Base-by-base conservation (phyloP, 352 stramenopile genomes). In the Phytophthora citricola region DNA sequence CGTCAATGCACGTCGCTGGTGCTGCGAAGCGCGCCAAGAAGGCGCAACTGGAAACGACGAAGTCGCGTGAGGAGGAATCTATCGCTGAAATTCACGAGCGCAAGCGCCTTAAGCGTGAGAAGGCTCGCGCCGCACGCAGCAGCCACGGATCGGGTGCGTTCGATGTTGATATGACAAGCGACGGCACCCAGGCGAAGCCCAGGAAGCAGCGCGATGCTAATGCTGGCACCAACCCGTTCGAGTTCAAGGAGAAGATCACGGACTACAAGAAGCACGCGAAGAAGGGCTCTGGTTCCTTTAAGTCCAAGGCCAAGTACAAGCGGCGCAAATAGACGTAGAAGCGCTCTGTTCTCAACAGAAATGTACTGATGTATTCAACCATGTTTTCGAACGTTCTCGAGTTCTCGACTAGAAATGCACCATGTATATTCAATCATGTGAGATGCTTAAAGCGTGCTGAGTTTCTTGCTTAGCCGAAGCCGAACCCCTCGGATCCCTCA, bases 401-500 rank as follows among this genome's bases (percentile, higher is more conserved):
- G 31, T 26, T 36, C 31, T 36, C 31, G 8, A 46, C 24, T 8
- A 52, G 12, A 26, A 52, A 52, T 52, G 14, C 36, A 45, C 24
- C 40, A 56, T 60, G 47, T 60, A 59, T 36, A 59, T 36, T 51
- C 43, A 58, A 55, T 62, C 53, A 57, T 7, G n/a, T 53, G 12
- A 58, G 26, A 50, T 53, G 63, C 34, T 68, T 27, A 22, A 56
- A 60, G 58, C 45, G 41, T 26, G 9, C 14, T 36, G 17, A 11
- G 22, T 14, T 20, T 57, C 31, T 12, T 45, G n/a, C 32, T 72
- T 98, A 99, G 58, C 96, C 97, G 84, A 99, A 99, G 17, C 97
- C 90, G 86, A 99, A 99, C 8, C 95, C 97, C 57, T 98, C 94
- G 38, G 91, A 94, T 58, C 98, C 98, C 89, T 99, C 98, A 24